phyloP scores from a whole-genome alignment of 768 basidiomycete species.

The Lactarius vividus region DNA sequence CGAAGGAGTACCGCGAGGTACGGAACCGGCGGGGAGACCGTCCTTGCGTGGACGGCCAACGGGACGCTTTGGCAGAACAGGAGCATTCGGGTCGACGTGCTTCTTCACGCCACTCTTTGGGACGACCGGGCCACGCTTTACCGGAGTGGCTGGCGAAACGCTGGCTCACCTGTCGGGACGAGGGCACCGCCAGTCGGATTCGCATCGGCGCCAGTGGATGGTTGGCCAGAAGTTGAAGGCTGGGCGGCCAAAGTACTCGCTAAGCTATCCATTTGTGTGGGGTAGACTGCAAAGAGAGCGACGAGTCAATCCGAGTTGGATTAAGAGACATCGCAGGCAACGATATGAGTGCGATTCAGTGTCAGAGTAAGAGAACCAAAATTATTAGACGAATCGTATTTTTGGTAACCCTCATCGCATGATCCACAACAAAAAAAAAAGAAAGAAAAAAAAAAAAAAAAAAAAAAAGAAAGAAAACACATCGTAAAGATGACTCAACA shows the following conservation, averaged over 20 bases:
- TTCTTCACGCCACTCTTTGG: conserved; percentile 78
- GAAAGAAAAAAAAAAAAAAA: background rate
- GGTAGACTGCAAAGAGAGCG: background rate
- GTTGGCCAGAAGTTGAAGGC: conserved; percentile 13
- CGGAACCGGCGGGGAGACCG: conserved; percentile 74
- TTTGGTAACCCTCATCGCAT: conserved; percentile 23
- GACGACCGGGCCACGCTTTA: conserved; percentile 71
- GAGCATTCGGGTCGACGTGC: conserved; percentile 35
- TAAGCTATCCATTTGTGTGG: conserved; percentile 18
- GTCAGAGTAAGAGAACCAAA: conserved; percentile 7
- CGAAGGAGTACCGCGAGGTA: conserved; percentile 43
- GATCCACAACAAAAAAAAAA: background rate
- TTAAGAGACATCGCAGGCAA: background rate
- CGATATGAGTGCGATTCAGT: background rate
- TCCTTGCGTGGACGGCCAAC: conserved; percentile 82
- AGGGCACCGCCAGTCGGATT: conserved; percentile 4
- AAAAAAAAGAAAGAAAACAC: no score
- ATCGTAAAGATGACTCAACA: conserved; percentile 4
- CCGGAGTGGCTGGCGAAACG: conserved; percentile 31
- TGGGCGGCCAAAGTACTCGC: conserved; percentile 18
- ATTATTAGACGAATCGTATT: conserved; percentile 15
- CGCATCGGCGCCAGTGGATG: conserved; percentile 1
- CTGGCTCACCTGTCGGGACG: conserved; percentile 3
- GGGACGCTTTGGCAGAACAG: conserved; percentile 67
- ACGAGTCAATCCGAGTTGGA: background rate